phyloP scores from a whole-genome alignment of 176 grass and related monocot genomes.

The Paspalum notatum region DNA sequence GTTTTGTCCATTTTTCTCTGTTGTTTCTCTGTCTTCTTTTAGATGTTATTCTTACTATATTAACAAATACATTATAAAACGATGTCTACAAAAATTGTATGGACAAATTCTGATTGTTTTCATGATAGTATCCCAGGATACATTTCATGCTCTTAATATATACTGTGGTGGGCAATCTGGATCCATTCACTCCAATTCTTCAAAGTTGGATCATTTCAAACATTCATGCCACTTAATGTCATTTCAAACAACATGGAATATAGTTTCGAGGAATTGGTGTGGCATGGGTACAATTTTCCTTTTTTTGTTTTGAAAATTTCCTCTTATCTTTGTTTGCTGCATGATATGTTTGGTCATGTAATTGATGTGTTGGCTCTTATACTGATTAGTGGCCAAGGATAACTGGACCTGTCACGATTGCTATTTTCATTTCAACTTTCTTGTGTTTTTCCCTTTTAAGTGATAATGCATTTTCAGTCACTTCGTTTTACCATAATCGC shows the following conservation, averaged over 20 bases:
- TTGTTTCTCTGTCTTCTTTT: neutral
- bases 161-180: neutral
- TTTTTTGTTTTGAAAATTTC: neutral
- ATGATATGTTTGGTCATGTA: slow-evolving; percentile 18
- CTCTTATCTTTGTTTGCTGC: neutral
- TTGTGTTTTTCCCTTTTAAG: neutral
- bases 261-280: too few relatives aligned
- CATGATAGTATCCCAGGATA: neutral
- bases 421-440: slow-evolving; percentile 2
- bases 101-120: neutral
- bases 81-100: neutral
- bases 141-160: neutral
- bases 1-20: neutral
- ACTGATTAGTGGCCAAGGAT: neutral
- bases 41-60: neutral
- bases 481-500: neutral
- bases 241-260: too few relatives aligned
- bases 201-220: too few relatives aligned
- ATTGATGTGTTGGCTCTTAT: neutral
- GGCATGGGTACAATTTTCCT: too few relatives aligned
- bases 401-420: neutral
- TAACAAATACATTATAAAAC: slow-evolving; percentile 19
- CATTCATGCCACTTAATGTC: too few relatives aligned
- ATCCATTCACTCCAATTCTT: too few relatives aligned
- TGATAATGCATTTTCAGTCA: slow-evolving; percentile 4